Percentiles rank a stretch among this genome's conserved stretches.
Evolutionary conservation across 306 rosid genomes (phyloP).

Genomic region (Vigna unguiculata): DNA sequence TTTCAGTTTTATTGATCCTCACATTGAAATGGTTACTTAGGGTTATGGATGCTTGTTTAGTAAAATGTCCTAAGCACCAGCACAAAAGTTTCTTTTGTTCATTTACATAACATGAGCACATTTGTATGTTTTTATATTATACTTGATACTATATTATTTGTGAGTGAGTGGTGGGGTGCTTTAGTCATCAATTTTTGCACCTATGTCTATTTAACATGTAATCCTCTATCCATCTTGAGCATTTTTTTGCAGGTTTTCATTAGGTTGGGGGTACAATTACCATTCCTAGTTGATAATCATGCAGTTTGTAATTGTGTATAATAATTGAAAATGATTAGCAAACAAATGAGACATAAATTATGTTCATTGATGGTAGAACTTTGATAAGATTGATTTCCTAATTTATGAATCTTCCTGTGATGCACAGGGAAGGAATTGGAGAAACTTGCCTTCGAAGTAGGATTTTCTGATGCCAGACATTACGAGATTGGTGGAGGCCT

Average conservation of each 20-base stretch:
- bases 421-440: conserved; percentile 89
- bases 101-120: not conserved
- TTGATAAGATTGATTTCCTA: conserved; percentile 31
- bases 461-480: conserved; percentile 74
- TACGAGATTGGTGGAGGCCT: conserved; percentile 89
- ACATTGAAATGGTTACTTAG: too few species aligned
- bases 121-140: too few species aligned
- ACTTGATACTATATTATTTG: too few species aligned
- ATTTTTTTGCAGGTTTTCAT: not conserved
- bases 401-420: conserved; percentile 40
- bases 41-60: not conserved
- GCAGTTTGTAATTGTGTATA: not conserved
- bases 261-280: not conserved
- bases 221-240: too few species aligned
- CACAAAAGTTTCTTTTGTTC: not conserved
- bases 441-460: conserved; percentile 78
- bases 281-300: not conserved
- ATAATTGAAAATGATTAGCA: conserved; percentile 1
- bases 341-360: not conserved
- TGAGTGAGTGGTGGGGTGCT: too few species aligned
- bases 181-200: not conserved
- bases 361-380: conserved; percentile 26
- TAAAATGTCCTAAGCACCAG: too few species aligned
- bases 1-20: too few species aligned
- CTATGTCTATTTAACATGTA: not conserved